Percentiles rank a stretch among this genome's conserved stretches.
phyloP scores from a whole-genome alignment of 1,284 basidiomycete genomes.

The Gastroboletus turbinatus region DNA sequence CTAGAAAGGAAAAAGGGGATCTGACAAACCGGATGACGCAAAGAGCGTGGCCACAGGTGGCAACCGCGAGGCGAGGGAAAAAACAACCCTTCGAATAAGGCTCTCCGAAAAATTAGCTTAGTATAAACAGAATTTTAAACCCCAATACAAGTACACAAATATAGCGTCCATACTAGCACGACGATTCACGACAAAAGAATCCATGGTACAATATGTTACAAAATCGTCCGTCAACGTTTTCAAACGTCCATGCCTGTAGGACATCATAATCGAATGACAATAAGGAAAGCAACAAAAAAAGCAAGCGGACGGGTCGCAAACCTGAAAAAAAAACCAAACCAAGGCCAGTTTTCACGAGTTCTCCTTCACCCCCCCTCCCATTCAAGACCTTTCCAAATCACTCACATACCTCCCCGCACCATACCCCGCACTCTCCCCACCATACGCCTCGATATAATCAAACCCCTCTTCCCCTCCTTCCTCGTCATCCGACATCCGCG shows the following conservation, averaged over 20 bases:
- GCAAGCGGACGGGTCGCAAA: not conserved
- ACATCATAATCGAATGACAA: not conserved
- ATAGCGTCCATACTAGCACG: too few species aligned
- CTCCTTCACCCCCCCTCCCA: not conserved
- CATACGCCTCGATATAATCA: slow-evolving; percentile 59
- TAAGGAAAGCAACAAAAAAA: not conserved
- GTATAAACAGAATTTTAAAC: too few species aligned
- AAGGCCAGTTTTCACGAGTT: not conserved
- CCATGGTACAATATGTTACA: too few species aligned
- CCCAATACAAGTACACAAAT: too few species aligned
- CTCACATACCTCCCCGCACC: slow-evolving; percentile 30
- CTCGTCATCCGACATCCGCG: slow-evolving; percentile 40
- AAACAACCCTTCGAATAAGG: too few species aligned
- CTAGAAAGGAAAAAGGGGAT: too few species aligned
- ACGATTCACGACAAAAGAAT: too few species aligned
- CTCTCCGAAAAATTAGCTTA: too few species aligned
- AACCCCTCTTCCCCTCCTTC: slow-evolving; percentile 42
- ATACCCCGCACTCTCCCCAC: slow-evolving; percentile 27
- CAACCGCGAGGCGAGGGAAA: too few species aligned
- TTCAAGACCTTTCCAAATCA: slow-evolving; percentile 21
- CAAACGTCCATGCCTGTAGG: not conserved
- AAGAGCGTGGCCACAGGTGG: too few species aligned
- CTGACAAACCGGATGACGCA: too few species aligned
- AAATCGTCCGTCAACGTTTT: not conserved
- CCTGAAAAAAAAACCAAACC: not conserved